Percentiles rank a stretch among this genome's conserved stretches.
These are phyloP conservation scores for Aspergillus panamensis DNA, from an alignment of 495 filamentous ascomycete genomes.

Conservation along the genomic window DNA sequence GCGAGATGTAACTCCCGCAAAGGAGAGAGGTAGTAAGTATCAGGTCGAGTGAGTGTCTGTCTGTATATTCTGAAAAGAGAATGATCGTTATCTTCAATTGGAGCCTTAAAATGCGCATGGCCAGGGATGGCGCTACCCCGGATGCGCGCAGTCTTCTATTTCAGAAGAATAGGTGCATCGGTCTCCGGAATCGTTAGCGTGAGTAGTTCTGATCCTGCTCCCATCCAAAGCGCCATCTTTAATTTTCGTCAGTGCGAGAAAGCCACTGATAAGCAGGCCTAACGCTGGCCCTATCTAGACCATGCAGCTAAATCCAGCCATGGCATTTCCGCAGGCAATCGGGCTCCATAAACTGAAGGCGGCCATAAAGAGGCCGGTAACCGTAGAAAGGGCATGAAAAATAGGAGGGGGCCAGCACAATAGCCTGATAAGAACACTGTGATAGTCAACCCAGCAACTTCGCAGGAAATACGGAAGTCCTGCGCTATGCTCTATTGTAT, in stretches of 20 bases:
- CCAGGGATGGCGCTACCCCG: too few relatives aligned
- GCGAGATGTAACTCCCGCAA: neutral
- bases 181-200: neutral
- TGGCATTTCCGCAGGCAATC: neutral
- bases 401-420: neutral
- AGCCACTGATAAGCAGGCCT: neutral
- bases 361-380: neutral
- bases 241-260: neutral
- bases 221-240: neutral
- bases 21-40: neutral
- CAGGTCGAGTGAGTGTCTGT: too few relatives aligned
- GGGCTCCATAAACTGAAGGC: neutral
- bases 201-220: neutral
- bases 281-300: neutral
- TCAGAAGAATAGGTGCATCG: neutral
- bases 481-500: neutral
- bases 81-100: too few relatives aligned
- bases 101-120: too few relatives aligned
- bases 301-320: neutral
- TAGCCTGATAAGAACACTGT: conserved; percentile 5
- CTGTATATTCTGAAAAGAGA: too few relatives aligned
- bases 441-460: neutral
- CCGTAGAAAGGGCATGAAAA: neutral
- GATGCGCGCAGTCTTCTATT: neutral
- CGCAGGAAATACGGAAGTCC: neutral